Percentiles rank a stretch among this genome's conserved stretches.
Conservation (phyloP, 352 stramenopile genomes). For the Globisporangium orthogonon region DNA sequence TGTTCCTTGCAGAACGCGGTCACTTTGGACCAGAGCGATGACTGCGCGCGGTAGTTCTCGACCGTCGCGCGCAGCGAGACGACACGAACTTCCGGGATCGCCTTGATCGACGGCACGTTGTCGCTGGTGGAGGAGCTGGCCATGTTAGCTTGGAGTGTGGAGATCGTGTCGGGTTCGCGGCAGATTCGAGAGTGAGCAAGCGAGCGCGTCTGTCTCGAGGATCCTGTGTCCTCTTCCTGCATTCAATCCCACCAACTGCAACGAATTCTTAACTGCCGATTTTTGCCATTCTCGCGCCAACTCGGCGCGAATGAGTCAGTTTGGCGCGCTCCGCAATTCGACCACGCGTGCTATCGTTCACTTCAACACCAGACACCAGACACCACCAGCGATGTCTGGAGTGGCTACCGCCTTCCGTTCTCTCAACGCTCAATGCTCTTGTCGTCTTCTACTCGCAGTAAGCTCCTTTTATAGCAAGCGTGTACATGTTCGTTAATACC, state of each 20-base stretch:
- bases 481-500: not conserved
- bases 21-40: constrained; percentile 27
- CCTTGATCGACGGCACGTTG: constrained; percentile 17
- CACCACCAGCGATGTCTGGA: no score
- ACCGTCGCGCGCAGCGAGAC: constrained; percentile 29
- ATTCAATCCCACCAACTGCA: no score
- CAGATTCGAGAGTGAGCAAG: not conserved
- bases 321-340: not conserved
- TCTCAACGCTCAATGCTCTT: no score
- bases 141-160: no score
- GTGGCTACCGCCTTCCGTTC: no score
- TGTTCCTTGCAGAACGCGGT: constrained; percentile 19
- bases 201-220: not conserved
- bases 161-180: no score
- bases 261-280: not conserved
- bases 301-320: not conserved
- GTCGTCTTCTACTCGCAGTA: no score
- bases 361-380: no score
- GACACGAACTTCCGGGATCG: constrained; percentile 22
- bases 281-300: not conserved
- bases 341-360: no score
- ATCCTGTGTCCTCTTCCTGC: no score
- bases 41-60: constrained; percentile 39
- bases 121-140: not conserved
- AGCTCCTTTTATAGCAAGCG: no score